Conservation (phyloP, 1,284 basidiomycete species). For the Leucoagaricus sp. region DNA sequence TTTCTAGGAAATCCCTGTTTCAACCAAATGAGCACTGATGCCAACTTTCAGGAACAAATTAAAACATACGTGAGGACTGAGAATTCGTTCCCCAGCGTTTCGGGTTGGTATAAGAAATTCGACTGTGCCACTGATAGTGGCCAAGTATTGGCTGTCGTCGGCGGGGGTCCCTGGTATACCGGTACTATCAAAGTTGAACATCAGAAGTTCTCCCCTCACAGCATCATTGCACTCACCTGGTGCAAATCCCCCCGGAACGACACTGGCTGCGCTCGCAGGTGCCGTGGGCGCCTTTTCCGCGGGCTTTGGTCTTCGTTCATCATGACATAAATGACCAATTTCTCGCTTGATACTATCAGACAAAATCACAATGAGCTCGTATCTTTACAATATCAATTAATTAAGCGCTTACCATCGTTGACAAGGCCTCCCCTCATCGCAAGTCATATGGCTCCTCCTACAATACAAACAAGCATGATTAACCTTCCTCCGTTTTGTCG, state of each 20-base stretch:
- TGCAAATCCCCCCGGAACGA: constrained; percentile 35
- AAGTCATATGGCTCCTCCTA: constrained; percentile 91
- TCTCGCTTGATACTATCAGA: constrained; percentile 81
- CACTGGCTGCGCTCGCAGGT: constrained; percentile 20
- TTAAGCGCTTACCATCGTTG: constrained; percentile 75
- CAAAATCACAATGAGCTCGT: constrained; percentile 4
- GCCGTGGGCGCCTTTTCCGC: constrained; percentile 43
- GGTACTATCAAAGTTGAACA: constrained; percentile 23
- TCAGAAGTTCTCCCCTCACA: constrained; percentile 4
- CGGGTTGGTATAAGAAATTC: constrained; percentile 64
- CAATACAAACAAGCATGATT: constrained; percentile 95
- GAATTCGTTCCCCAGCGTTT: constrained; percentile 78
- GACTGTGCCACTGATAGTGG: constrained; percentile 48
- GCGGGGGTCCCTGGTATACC: constrained; percentile 37
- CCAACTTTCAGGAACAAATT: constrained; percentile 2
- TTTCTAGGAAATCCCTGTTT: constrained; percentile 78
- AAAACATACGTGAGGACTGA: constrained; percentile 74
- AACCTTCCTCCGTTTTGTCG: constrained; percentile 74
- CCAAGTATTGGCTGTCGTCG: constrained; percentile 49
- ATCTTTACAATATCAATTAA: not conserved
- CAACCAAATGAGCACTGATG: not conserved
- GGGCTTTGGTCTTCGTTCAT: constrained; percentile 68
- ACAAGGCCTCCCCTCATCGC: constrained; percentile 87
- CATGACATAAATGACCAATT: constrained; percentile 89
- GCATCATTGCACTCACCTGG: constrained; percentile 29